A percentile compares a stretch with the other conserved stretches of the same genome.
Evolutionary conservation across 129 eudicot genomes (phyloP).

Genomic region (Escallonia rubra): DNA sequence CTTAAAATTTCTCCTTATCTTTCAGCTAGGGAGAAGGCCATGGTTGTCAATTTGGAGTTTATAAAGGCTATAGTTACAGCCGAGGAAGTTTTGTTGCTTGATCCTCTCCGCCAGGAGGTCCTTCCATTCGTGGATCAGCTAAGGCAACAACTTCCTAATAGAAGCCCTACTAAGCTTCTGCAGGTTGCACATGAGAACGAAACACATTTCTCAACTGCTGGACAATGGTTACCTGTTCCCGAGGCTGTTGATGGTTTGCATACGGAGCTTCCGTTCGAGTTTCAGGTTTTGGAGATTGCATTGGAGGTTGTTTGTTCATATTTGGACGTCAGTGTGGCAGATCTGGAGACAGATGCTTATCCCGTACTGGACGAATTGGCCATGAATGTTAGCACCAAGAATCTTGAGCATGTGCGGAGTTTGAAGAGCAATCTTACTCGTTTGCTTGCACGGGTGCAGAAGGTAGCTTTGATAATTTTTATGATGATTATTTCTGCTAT

Average conservation of each 20-base stretch:
- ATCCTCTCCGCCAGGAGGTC: conserved; percentile 95
- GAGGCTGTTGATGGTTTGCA: conserved; percentile 70
- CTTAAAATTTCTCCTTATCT: neutral
- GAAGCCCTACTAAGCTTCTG: conserved; percentile 28
- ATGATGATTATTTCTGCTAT: neutral
- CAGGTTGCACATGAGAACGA: conserved; percentile 43
- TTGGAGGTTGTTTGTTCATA: conserved; percentile 84
- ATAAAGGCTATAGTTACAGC: conserved; percentile 96
- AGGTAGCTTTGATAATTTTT: conserved; percentile 43
- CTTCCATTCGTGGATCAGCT: conserved; percentile 97
- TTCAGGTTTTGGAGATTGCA: conserved; percentile 92
- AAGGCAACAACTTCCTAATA: conserved; percentile 68
- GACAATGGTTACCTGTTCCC: conserved; percentile 54
- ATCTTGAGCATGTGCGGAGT: conserved; percentile 91
- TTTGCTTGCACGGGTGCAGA: conserved; percentile 95
- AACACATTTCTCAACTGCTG: conserved; percentile 48
- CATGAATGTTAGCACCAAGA: conserved; percentile 87
- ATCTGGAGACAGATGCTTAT: conserved; percentile 88
- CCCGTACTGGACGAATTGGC: conserved; percentile 97
- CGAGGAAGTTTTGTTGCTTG: conserved; percentile 92
- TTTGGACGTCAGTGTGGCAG: conserved; percentile 79
- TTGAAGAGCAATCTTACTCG: conserved; percentile 96
- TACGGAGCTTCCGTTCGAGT: conserved; percentile 95
- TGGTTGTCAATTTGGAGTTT: conserved; percentile 91
- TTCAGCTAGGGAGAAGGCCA: conserved; percentile 95